Conservation (phyloP, 441 rosid genomes). For the Arabidopsis lyrata region DNA sequence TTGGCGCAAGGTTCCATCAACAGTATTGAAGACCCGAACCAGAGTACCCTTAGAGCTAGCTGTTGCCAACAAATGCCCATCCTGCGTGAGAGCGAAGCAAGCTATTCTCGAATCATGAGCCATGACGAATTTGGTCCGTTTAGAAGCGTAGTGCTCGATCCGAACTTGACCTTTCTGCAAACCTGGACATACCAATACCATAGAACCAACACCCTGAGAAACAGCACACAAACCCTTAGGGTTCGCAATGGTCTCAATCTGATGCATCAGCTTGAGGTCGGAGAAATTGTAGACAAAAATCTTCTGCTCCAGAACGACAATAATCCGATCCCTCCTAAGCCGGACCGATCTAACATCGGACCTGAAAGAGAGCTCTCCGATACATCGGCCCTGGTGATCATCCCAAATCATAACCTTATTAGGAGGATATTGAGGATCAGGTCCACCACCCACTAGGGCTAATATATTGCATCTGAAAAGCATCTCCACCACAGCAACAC, state of each 20-base stretch:
- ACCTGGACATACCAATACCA: slow-evolving; percentile 90
- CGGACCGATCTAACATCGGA: slow-evolving; percentile 86
- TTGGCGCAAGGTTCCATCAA: slow-evolving; percentile 78
- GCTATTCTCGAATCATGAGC: slow-evolving; percentile 96
- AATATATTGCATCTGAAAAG: slow-evolving; percentile 88
- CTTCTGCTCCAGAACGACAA: slow-evolving; percentile 87
- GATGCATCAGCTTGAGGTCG: slow-evolving; percentile 83
- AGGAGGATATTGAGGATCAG: slow-evolving; percentile 76
- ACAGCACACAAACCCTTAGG: slow-evolving; percentile 95
- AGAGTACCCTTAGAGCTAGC: slow-evolving; percentile 92
- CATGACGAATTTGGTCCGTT: slow-evolving; percentile 87
- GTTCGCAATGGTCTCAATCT: slow-evolving; percentile 86
- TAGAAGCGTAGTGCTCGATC: slow-evolving; percentile 87
- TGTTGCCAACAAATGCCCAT: slow-evolving; percentile 85
- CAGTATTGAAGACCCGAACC: slow-evolving; percentile 74
- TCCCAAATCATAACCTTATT: slow-evolving; percentile 98
- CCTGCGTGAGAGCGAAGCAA: slow-evolving; percentile 82
- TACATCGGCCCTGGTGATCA: slow-evolving; percentile 88
- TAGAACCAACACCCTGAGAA: slow-evolving; percentile 77
- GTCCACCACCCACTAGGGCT: slow-evolving; percentile 89
- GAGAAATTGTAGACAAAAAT: slow-evolving; percentile 84
- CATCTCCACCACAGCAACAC: slow-evolving; percentile 88
- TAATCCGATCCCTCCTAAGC: slow-evolving; percentile 79
- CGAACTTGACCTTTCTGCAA: slow-evolving; percentile 94
- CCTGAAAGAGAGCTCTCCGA: slow-evolving; percentile 86